Evolutionary conservation across 345 rosid species (phyloP), one percentile per base, ranked within the genome.

Genomic region (Populus euphratica): DNA sequence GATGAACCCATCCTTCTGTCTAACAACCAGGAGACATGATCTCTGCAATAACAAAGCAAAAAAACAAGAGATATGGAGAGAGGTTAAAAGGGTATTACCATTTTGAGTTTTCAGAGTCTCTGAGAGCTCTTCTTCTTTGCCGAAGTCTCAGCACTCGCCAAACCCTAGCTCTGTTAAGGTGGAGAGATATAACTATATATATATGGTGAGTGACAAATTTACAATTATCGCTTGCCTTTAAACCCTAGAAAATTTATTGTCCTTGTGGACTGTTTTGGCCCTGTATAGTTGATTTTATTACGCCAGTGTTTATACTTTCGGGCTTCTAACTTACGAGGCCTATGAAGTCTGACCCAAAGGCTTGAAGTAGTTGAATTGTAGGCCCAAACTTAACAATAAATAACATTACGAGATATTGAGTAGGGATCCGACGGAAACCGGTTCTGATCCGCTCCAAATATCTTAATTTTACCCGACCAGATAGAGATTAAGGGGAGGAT

Each of bases 211-310:
- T 14, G 29, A 1, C 29, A 27, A 27, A 27, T 27, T 27, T 5
- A 20, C 20, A 23, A 43, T 11, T 56, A 9, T n/a, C 27, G 8
- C 77, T 38, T 25, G 59, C 6, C 29, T 27, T 43, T 18, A 63
- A 74, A 74, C 77, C 77, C 77, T 74, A 74, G 44, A 25, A 62
- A n/a, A 14, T 21, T 35, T 29, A 41, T 13, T 27, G 39, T 20
- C 10, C 7, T 0, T 64, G 21, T 44, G 29, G 27, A 23, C 70
- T 5, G 8, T 31, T 65, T 64, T 31, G 29, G 61, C 77, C 77
- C 31, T 18, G 6, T 14, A 7, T 2, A 39, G 12, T 16, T 62
- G 38, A 5, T 17, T 59, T 72, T 52, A 72, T 49, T 33, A 72
- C 74, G 18, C 64, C 29, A 3, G 74, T 18, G 63, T 10, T 39